Evolutionary conservation across 305 asterid genomes (phyloP).

Genomic region (Withania somnifera): DNA sequence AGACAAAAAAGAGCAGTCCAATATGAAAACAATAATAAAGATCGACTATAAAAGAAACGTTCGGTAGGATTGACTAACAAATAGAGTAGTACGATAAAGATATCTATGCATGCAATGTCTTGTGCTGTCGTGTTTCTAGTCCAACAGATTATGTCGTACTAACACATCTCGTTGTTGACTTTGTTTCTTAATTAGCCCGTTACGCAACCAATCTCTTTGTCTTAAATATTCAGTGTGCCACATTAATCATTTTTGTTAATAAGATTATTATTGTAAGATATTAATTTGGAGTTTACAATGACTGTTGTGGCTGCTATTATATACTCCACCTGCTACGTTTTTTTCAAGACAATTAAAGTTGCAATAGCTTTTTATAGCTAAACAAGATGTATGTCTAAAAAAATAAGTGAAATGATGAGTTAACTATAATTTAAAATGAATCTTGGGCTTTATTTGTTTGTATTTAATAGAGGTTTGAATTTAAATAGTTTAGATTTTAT

Average conservation of each 20-base stretch:
- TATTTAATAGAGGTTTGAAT: no score
- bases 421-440: no score
- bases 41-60: neutral
- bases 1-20: no score
- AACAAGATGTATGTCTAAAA: neutral
- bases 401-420: neutral
- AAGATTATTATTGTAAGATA: neutral
- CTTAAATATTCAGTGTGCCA: neutral
- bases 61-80: neutral
- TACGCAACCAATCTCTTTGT: neutral
- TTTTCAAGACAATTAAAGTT: neutral
- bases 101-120: neutral
- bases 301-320: neutral
- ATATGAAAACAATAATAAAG: neutral
- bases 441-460: no score
- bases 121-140: neutral
- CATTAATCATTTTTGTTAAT: neutral
- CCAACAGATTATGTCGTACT: neutral
- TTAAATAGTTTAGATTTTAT: no score
- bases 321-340: neutral
- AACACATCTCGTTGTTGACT: neutral
- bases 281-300: neutral
- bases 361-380: neutral
- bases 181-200: neutral
- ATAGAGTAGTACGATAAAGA: neutral